These are phyloP conservation scores for Trametes maxima DNA, from an alignment of 768 basidiomycete genomes.

Conservation along the genomic window DNA sequence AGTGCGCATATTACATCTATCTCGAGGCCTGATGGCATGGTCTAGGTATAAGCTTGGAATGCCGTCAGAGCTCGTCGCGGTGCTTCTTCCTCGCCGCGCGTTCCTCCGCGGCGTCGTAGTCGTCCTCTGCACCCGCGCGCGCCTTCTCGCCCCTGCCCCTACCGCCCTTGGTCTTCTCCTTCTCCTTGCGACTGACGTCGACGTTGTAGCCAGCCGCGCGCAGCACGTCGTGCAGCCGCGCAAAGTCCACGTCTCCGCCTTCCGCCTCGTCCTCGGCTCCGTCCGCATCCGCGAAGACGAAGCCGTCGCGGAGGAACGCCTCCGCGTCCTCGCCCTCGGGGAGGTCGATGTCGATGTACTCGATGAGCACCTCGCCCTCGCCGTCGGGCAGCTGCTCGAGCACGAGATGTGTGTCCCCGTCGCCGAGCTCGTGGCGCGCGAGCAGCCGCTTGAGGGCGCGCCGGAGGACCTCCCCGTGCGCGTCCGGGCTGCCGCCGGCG, in stretches of 20 bases:
- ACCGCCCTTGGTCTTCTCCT: slow-evolving; percentile 4
- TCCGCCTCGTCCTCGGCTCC: slow-evolving; percentile 37
- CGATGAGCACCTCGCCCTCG: slow-evolving; percentile 29
- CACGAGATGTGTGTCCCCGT: slow-evolving; percentile 19
- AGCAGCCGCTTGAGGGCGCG: slow-evolving; percentile 29
- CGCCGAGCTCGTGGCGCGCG: slow-evolving; percentile 16
- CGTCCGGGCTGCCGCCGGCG: slow-evolving; percentile 1
- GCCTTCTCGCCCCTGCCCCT: neutral
- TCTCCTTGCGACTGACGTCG: slow-evolving; percentile 6
- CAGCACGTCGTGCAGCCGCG: slow-evolving; percentile 24
- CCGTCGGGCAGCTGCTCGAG: slow-evolving; percentile 27
- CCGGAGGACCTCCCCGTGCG: slow-evolving; percentile 21
- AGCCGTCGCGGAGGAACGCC: slow-evolving; percentile 33
- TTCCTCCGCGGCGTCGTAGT: slow-evolving; percentile 16
- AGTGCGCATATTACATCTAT: neutral
- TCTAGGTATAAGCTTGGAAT: neutral
- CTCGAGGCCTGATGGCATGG: neutral
- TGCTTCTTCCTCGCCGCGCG: slow-evolving; percentile 16
- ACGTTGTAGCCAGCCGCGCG: slow-evolving; percentile 26
- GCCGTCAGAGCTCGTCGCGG: slow-evolving; percentile 31
- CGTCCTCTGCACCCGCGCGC: slow-evolving; percentile 2
- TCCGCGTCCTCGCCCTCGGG: slow-evolving; percentile 44
- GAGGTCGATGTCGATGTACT: slow-evolving; percentile 25
- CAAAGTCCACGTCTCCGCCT: slow-evolving; percentile 42
- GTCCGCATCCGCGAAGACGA: slow-evolving; percentile 30